Evolutionary conservation across 1,139 yeast genomes (phyloP), one percentile per base, ranked within the genome.

Genomic region (Magnusiomyces paraingens): DNA sequence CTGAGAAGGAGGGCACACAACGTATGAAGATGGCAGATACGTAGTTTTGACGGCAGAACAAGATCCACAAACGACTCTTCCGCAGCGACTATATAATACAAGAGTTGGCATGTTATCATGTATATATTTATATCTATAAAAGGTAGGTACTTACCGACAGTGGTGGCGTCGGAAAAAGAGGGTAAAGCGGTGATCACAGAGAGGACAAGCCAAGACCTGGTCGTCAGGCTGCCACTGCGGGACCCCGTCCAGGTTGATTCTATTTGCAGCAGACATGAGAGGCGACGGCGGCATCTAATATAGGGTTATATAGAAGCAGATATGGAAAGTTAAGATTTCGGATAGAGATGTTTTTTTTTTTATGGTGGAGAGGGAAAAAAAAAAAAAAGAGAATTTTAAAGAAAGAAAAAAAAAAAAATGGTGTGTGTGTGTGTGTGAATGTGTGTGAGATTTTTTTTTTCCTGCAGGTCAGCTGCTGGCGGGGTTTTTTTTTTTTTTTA

Each of bases 131-230:
- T 26, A 20, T 22, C 21, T 35, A 35, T 12, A 36, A 29, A 4
- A 39, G 18, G 21, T 29, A 32, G 39, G 46, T 22, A 72, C 65
- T 69, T 67, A 59, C 65, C 95, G 75, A 68, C 99, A 93, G 70
- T 93, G 99, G 70, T 94, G 99, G 58, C 94, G 79, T 55, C 99
- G 78, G 65, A 77, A 80, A 66, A 87, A 80, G 58, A 91, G 73
- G 1, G 85, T 75, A 70, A 85, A 93, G 42, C 63, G 61, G 1
- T 68, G 59, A 38, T 72, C 68, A 67, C 99, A 93, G 12, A 83
- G 68, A 39, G 77, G 75, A 66, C 99, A 93, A n/a, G 68, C 66
- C 0, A 63, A 51, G 1, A 75, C 86, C 4, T 75, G 82, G 4
- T 73, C 75, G 67, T 93, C 98, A 1, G 83, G 79, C 67, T 91